Conservation (phyloP, 2,329 filamentous ascomycete species). For the Epichloe aotearoae region DNA sequence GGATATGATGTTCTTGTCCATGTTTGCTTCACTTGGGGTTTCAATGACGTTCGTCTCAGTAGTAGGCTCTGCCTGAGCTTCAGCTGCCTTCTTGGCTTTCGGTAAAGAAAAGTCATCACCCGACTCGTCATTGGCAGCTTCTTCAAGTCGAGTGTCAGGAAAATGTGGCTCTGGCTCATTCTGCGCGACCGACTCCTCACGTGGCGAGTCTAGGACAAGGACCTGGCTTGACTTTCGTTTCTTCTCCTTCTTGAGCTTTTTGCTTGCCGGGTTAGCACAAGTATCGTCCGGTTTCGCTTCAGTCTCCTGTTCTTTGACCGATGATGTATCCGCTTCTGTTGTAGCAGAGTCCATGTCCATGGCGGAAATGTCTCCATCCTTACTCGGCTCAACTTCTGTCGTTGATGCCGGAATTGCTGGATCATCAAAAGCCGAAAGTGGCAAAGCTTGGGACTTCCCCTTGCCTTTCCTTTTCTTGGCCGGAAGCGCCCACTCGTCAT, state of each 20-base stretch:
- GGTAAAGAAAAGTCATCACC: constrained; percentile 4
- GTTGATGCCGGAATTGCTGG: background rate
- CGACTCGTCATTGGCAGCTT: constrained; percentile 4
- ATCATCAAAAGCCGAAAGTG: background rate
- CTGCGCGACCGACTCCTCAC: background rate
- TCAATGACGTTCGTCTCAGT: background rate
- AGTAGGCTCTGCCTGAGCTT: constrained; percentile 1
- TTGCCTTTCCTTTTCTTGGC: constrained; percentile 22
- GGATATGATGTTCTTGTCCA: background rate
- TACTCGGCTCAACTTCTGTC: background rate
- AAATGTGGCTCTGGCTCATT: background rate
- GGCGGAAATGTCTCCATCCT: background rate
- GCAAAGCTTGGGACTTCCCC: constrained; percentile 12
- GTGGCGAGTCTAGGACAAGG: constrained; percentile 2
- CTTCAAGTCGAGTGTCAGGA: background rate
- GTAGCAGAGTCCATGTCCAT: background rate
- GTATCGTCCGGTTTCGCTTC: constrained; percentile 12
- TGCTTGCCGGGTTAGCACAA: constrained; percentile 4
- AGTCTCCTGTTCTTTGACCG: background rate
- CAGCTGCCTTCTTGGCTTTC: constrained; percentile 10
- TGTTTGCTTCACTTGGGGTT: background rate
- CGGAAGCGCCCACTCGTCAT: constrained; percentile 9
- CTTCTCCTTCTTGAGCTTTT: constrained; percentile 17
- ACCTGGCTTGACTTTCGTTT: constrained; percentile 14
- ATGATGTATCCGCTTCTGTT: background rate